A percentile compares a stretch with the other conserved stretches of the same genome.
These are phyloP conservation scores for Teratosphaeria destructans DNA, from an alignment of 2,329 filamentous ascomycete species.

Conservation along the genomic window DNA sequence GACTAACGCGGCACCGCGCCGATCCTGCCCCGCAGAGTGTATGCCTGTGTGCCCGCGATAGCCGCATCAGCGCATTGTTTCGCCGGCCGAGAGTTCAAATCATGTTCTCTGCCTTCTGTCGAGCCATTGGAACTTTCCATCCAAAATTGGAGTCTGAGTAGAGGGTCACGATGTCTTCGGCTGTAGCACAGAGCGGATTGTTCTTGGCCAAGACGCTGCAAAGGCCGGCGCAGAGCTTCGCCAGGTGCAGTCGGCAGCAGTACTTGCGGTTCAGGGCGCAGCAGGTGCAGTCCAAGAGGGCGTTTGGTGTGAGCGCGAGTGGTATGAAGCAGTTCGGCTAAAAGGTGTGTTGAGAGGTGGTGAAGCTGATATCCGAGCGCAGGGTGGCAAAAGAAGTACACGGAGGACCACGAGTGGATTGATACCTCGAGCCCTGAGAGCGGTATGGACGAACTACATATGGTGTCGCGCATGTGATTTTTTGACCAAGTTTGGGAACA, in stretches of 20 bases:
- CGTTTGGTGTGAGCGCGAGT: slow-evolving; percentile 19
- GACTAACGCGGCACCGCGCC: not conserved
- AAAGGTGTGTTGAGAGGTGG: not conserved
- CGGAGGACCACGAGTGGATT: slow-evolving; percentile 97
- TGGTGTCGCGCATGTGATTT: not conserved
- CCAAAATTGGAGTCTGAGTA: not conserved
- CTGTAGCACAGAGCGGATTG: slow-evolving; percentile 9
- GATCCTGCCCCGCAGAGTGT: not conserved
- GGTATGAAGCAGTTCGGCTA: slow-evolving; percentile 8
- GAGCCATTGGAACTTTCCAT: not conserved
- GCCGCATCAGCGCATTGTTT: not conserved
- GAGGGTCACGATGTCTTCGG: slow-evolving; percentile 7
- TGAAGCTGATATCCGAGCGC: not conserved
- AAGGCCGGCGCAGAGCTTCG: slow-evolving; percentile 9
- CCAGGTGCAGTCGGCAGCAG: slow-evolving; percentile 19
- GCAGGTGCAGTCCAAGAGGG: slow-evolving; percentile 8
- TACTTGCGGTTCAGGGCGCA: slow-evolving; percentile 16
- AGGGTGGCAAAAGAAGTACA: slow-evolving; percentile 73
- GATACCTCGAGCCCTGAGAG: slow-evolving; percentile 74
- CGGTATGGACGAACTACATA: slow-evolving; percentile 38
- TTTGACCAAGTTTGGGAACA: slow-evolving; percentile 20
- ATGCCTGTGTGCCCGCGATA: not conserved
- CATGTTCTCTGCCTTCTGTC: not conserved
- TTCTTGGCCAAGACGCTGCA: slow-evolving; percentile 7
- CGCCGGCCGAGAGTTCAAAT: not conserved